Evolutionary conservation across 768 basidiomycete genomes (phyloP), one percentile per base, ranked within the genome.

Genomic region (Boletales sp.): DNA sequence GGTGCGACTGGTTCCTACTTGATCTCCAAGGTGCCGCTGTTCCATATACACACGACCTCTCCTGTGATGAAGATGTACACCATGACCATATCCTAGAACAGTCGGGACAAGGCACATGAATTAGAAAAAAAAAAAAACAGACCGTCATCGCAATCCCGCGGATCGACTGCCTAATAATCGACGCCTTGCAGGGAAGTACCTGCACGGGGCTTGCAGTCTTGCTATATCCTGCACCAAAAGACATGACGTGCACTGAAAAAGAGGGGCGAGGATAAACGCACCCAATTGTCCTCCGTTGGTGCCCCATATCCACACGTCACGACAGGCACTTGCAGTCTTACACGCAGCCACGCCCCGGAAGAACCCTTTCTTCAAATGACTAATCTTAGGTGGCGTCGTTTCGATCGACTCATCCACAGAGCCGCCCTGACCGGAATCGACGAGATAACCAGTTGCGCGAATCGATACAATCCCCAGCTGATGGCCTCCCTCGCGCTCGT

Each of bases 231-330:
- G 43, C 29, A 8, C 13, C 7, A 13, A 29, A n/a, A 6, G 6
- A 17, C 2, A 5, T 10, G 11, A 10, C 11, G 1, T 10, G 14
- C 8, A 9, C 14, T 34, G 32, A 34, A 10, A 34, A 10, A 10
- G 14, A 34, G 32, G 32, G 10, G 43, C 42, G 30, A 19, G 17
- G 10, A 27, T 8, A 43, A 39, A 39, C 76, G 46, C 52, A 83
- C 94, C 94, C 4, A 98, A 76, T 65, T 99, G 97, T 1, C 97
- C 97, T 36, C 77, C 79, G 66, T 97, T 97, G 21, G 86, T 90
- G 0, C 97, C 97, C 94, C 94, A 98, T 0, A 91, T 92, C 65
- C 79, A 94, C 2, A 92, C 78, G 38, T 81, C 72, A 9, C 91
- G 95, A 67, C 92, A 94, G 6, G 84, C 92, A 13, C 90, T 93